phyloP scores from a whole-genome alignment of 495 filamentous ascomycete species.

The Neurospora cerealis region DNA sequence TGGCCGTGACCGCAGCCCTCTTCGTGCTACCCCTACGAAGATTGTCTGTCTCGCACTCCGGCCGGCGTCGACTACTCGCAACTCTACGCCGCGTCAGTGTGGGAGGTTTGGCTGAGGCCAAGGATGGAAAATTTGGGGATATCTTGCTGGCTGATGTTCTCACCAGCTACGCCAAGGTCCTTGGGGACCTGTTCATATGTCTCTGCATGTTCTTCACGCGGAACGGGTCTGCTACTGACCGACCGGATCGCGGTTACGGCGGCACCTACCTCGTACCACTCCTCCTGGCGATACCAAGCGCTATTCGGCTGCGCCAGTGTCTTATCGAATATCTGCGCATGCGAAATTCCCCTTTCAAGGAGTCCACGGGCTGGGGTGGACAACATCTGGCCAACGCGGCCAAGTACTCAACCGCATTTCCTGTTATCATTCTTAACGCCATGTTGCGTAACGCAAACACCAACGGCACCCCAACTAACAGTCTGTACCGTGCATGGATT shows the following conservation, averaged over 20 bases:
- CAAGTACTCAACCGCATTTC: slow-evolving; percentile 88
- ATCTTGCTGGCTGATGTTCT: slow-evolving; percentile 89
- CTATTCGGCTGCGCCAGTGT: slow-evolving; percentile 87
- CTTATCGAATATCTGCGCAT: slow-evolving; percentile 78
- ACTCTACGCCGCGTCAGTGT: slow-evolving; percentile 63
- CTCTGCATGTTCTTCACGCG: slow-evolving; percentile 76
- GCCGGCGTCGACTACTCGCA: slow-evolving; percentile 63
- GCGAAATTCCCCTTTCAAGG: slow-evolving; percentile 37
- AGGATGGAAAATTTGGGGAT: slow-evolving; percentile 86
- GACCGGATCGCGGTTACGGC: slow-evolving; percentile 73
- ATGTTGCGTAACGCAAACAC: slow-evolving; percentile 51
- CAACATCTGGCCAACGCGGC: slow-evolving; percentile 86
- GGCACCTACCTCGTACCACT: slow-evolving; percentile 65
- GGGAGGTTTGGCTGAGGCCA: slow-evolving; percentile 68
- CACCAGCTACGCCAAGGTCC: slow-evolving; percentile 85
- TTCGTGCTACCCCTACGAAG: slow-evolving; percentile 58
- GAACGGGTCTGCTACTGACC: slow-evolving; percentile 60
- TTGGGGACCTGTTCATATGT: slow-evolving; percentile 81
- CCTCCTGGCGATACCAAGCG: slow-evolving; percentile 67
- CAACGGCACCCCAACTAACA: slow-evolving; percentile 1
- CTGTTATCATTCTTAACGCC: slow-evolving; percentile 71
- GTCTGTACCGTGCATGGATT: slow-evolving; percentile 45
- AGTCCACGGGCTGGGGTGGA: slow-evolving; percentile 52
- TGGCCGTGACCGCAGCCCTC: slow-evolving; percentile 55
- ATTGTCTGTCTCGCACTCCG: slow-evolving; percentile 56